A percentile compares a stretch with the other conserved stretches of the same genome.
Evolutionary conservation across 208 protist genomes (phyloP).

Genomic region (Porcisia hertigi): DNA sequence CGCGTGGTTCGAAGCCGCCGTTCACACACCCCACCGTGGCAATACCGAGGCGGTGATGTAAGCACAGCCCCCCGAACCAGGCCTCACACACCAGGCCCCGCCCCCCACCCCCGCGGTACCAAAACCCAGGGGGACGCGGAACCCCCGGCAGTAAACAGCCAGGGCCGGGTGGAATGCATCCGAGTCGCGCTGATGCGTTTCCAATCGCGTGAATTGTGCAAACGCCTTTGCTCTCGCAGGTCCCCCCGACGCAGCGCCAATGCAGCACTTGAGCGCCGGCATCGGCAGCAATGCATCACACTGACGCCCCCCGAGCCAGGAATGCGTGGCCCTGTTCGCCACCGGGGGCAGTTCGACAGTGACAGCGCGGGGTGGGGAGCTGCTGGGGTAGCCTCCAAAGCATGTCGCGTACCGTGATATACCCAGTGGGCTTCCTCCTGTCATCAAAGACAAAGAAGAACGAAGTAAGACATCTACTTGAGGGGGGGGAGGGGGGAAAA

Average conservation of each 20-base stretch:
- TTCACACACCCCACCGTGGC: background rate
- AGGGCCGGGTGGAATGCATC: background rate
- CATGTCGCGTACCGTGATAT: background rate
- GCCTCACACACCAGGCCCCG: background rate
- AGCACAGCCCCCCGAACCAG: background rate
- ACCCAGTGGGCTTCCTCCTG: background rate
- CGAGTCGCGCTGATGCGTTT: background rate
- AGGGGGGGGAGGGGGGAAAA: background rate
- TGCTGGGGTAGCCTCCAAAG: background rate
- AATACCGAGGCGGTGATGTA: background rate
- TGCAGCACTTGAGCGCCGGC: background rate
- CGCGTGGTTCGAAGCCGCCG: background rate
- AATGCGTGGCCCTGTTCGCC: background rate
- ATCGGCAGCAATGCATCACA: background rate
- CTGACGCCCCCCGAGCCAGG: background rate
- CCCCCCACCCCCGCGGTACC: background rate
- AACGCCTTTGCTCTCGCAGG: background rate
- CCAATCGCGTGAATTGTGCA: background rate
- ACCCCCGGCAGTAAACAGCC: background rate
- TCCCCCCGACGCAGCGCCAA: background rate
- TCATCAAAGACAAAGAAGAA: background rate
- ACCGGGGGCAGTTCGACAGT: background rate
- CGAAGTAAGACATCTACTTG: background rate
- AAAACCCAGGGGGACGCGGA: background rate
- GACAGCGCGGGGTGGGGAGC: background rate